A percentile compares a stretch with the other conserved stretches of the same genome.
phyloP scores from a whole-genome alignment of 495 filamentous ascomycete genomes.

The Thozetella sp. region DNA sequence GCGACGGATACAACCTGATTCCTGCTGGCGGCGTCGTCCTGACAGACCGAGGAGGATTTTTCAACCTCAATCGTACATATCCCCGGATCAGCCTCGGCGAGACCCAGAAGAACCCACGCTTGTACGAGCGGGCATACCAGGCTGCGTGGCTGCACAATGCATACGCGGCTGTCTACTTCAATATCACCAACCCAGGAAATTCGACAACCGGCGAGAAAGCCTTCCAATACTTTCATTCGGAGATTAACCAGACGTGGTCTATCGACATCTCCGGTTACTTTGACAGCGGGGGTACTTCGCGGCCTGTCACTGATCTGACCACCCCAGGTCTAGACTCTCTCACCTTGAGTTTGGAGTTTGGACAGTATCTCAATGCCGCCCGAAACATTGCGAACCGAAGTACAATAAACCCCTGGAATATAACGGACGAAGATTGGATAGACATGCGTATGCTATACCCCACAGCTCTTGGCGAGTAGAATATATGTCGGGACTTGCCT shows the following conservation, averaged over 20 bases:
- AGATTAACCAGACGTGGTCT: conserved; percentile 22
- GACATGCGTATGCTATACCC: too few relatives aligned
- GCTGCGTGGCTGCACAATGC: conserved; percentile 43
- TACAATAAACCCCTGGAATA: too few relatives aligned
- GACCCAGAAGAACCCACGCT: conserved; percentile 26
- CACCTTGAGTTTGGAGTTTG: background rate
- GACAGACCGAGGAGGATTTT: conserved; percentile 44
- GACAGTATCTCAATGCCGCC: conserved; percentile 7
- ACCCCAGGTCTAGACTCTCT: background rate
- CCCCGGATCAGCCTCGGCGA: conserved; percentile 16
- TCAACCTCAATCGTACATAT: conserved; percentile 24
- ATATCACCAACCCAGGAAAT: conserved; percentile 17
- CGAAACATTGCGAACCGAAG: too few relatives aligned
- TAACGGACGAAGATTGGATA: too few relatives aligned
- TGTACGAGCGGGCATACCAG: conserved; percentile 36
- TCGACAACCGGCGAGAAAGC: conserved; percentile 4
- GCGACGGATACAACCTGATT: background rate
- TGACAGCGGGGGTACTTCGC: too few relatives aligned
- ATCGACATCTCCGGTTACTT: conserved; percentile 2
- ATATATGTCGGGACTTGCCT: too few relatives aligned
- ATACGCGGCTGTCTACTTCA: conserved; percentile 13
- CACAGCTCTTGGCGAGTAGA: too few relatives aligned
- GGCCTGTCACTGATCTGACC: background rate
- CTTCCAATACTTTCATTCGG: conserved; percentile 34
- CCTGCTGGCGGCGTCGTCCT: conserved; percentile 23